These are phyloP conservation scores for Aureobasidium musti DNA, from an alignment of 2,329 filamentous ascomycete genomes.

Conservation along the genomic window DNA sequence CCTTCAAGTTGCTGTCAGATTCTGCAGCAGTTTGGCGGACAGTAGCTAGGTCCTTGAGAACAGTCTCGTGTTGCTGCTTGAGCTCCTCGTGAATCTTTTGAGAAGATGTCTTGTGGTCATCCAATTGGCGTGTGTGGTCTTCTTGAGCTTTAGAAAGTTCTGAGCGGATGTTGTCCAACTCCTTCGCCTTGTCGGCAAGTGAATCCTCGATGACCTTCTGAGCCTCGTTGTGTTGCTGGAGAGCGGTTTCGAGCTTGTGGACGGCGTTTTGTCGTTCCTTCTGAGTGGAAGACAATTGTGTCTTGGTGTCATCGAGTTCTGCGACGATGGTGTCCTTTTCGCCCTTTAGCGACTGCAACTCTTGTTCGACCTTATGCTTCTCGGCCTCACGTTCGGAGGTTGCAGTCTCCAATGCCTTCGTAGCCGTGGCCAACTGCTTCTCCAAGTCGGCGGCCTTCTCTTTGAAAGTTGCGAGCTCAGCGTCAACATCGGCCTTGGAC, in stretches of 20 bases:
- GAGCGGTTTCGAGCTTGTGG: constrained; percentile 9
- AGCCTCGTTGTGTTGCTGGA: constrained; percentile 23
- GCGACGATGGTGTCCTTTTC: constrained; percentile 10
- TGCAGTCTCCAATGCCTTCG: not conserved
- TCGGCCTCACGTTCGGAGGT: constrained; percentile 25
- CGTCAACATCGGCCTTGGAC: constrained; percentile 19
- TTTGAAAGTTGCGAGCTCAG: constrained; percentile 24
- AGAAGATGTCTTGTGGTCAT: constrained; percentile 6
- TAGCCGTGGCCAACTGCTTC: constrained; percentile 32
- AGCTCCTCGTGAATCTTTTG: constrained; percentile 16
- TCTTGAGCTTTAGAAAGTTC: constrained; percentile 20
- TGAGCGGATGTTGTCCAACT: constrained; percentile 9
- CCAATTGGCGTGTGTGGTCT: constrained; percentile 23
- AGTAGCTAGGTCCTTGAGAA: constrained; percentile 15
- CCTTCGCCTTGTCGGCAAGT: constrained; percentile 14
- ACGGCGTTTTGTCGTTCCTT: constrained; percentile 20
- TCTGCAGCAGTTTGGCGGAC: constrained; percentile 29
- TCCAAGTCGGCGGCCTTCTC: constrained; percentile 29
- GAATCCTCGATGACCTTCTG: constrained; percentile 6
- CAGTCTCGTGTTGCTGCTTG: constrained; percentile 28
- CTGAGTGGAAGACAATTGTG: constrained; percentile 29
- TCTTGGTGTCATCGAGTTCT: constrained; percentile 26
- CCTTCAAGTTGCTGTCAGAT: constrained; percentile 31
- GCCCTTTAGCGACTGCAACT: constrained; percentile 25
- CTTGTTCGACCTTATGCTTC: constrained; percentile 4